These are phyloP conservation scores for Asterophora parasitica DNA, from an alignment of 768 basidiomycete genomes.

Conservation along the genomic window DNA sequence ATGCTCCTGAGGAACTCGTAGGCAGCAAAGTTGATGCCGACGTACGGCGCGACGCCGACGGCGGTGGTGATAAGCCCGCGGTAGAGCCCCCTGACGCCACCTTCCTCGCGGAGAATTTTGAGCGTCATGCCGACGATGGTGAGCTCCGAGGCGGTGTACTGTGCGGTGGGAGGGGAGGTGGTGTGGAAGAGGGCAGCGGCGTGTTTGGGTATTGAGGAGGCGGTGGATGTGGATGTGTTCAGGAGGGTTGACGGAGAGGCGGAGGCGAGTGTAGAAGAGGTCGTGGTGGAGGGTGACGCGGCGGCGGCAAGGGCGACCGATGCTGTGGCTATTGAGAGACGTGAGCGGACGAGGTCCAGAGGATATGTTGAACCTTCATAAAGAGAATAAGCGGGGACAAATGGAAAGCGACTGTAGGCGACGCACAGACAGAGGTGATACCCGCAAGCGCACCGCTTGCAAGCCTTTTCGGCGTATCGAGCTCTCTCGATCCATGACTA, in stretches of 20 bases:
- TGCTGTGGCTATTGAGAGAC: constrained; percentile 92
- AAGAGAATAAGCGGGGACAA: not conserved
- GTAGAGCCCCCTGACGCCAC: constrained; percentile 82
- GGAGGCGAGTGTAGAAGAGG: constrained; percentile 11
- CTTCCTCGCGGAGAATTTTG: constrained; percentile 89
- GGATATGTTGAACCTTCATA: constrained; percentile 79
- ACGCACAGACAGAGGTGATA: constrained; percentile 89
- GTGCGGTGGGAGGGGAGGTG: constrained; percentile 29
- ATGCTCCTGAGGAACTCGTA: constrained; percentile 79
- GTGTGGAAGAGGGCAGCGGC: constrained; percentile 54
- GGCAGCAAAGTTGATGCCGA: constrained; percentile 90
- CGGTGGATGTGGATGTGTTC: constrained; percentile 18
- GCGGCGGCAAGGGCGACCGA: constrained; percentile 44
- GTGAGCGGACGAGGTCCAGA: constrained; percentile 87
- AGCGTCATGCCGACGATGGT: constrained; percentile 86
- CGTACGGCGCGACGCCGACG: constrained; percentile 86
- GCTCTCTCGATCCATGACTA: constrained; percentile 56
- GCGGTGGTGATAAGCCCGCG: constrained; percentile 82
- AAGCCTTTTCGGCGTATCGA: constrained; percentile 87
- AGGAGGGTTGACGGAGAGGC: constrained; percentile 21
- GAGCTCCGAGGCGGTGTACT: constrained; percentile 48
- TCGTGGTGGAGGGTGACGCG: constrained; percentile 11
- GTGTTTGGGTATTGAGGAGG: constrained; percentile 24
- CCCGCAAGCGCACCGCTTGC: constrained; percentile 88
- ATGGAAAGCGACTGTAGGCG: constrained; percentile 8